A percentile compares a stretch with the other conserved stretches of the same genome.
These are phyloP conservation scores for Calonectria multiphialidica DNA, from an alignment of 2,329 filamentous ascomycete species.

Conservation along the genomic window DNA sequence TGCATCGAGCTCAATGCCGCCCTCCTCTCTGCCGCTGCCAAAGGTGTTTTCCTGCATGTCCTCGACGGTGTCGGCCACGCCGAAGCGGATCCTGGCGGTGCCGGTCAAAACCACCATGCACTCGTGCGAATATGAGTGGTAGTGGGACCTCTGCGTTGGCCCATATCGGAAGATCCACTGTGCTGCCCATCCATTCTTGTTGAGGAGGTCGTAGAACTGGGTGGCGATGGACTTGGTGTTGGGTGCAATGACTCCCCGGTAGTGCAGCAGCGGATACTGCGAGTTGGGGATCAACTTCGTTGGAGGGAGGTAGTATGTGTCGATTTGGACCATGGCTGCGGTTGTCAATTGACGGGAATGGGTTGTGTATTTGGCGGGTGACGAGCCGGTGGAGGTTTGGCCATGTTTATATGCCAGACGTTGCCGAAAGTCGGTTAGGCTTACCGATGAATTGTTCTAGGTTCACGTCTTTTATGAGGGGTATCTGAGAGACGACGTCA, in stretches of 20 bases:
- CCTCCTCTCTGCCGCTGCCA: constrained; percentile 55
- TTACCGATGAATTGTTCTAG: not conserved
- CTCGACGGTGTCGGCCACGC: constrained; percentile 60
- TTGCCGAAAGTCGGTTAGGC: not conserved
- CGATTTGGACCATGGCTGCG: constrained; percentile 4
- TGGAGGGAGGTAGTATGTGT: not conserved
- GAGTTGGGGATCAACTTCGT: constrained; percentile 9
- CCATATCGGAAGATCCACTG: constrained; percentile 71
- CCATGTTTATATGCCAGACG: not conserved
- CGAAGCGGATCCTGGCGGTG: constrained; percentile 65
- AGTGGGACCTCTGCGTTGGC: constrained; percentile 66
- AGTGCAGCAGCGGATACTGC: not conserved
- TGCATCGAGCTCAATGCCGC: constrained; percentile 62
- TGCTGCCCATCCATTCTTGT: constrained; percentile 62
- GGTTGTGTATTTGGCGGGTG: not conserved
- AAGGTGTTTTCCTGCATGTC: constrained; percentile 55
- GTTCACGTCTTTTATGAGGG: not conserved
- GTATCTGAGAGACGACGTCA: not conserved
- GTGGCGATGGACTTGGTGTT: constrained; percentile 7
- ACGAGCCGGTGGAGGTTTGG: not conserved
- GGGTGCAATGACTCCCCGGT: not conserved
- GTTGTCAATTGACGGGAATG: not conserved
- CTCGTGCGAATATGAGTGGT: constrained; percentile 68
- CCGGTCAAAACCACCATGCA: constrained; percentile 69
- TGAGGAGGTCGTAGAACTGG: constrained; percentile 55